Conservation (phyloP, 768 basidiomycete species). For the Saitozyma podzolica region DNA sequence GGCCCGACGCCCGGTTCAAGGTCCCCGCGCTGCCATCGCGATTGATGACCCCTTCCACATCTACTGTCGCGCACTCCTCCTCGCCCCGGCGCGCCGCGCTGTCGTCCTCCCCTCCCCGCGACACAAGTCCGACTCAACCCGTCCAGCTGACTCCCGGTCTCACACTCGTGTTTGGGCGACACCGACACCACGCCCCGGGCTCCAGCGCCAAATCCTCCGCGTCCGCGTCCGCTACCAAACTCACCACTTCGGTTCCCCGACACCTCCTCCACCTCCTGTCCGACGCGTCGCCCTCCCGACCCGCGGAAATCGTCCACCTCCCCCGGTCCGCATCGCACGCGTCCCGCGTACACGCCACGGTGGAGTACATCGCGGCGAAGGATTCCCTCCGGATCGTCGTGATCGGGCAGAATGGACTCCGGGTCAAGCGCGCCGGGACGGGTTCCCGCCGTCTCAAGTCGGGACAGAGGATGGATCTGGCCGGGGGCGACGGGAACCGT, state of each 20-base stretch:
- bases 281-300: background rate
- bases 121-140: conserved; percentile 4
- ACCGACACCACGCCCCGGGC: conserved; percentile 22
- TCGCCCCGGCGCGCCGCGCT: conserved; percentile 24
- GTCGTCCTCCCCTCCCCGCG: conserved; percentile 22
- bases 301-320: conserved; percentile 24
- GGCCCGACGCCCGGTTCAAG: conserved; percentile 15
- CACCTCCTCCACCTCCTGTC: conserved; percentile 6
- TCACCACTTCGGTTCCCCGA: conserved; percentile 6
- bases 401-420: conserved; percentile 42
- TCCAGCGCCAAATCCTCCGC: conserved; percentile 7
- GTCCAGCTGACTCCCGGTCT: conserved; percentile 5
- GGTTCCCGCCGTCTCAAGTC: conserved; percentile 17
- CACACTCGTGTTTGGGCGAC: conserved; percentile 39
- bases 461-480: conserved; percentile 26
- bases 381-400: conserved; percentile 28
- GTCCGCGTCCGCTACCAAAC: background rate
- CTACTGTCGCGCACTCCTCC: conserved; percentile 42
- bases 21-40: conserved; percentile 23
- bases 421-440: conserved; percentile 17
- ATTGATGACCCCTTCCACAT: conserved; percentile 37
- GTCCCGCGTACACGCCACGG: conserved; percentile 38
- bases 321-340: conserved; percentile 38
- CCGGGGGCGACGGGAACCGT: background rate
- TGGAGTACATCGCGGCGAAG: conserved; percentile 21